Conservation (phyloP, 208 protist genomes). For the Trypanosoma theileri region DNA sequence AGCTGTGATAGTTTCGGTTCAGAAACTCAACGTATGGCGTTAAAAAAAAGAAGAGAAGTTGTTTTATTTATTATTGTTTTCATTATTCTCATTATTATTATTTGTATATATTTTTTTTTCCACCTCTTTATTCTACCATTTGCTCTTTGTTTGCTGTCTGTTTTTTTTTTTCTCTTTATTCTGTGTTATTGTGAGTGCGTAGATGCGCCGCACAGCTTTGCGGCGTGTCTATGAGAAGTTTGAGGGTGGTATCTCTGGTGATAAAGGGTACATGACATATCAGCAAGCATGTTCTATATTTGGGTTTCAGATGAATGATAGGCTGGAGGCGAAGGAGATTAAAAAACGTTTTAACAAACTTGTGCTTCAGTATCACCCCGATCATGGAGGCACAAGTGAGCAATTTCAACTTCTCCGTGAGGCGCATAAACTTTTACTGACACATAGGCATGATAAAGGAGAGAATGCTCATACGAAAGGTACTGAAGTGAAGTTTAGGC, state of each 20-base stretch:
- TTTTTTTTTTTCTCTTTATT: constrained; percentile 10
- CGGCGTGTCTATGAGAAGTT: constrained; percentile 33
- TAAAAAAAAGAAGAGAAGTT: constrained; percentile 15
- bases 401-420: constrained; percentile 83
- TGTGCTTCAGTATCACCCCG: constrained; percentile 76
- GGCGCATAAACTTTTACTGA: constrained; percentile 79
- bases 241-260: constrained; percentile 62
- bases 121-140: constrained; percentile 1
- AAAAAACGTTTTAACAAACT: constrained; percentile 82
- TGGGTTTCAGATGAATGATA: constrained; percentile 80
- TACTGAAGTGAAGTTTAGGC: constrained; percentile 64
- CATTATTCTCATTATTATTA: neutral
- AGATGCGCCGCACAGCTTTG: constrained; percentile 36
- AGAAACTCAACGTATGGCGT: no score
- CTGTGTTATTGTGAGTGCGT: neutral
- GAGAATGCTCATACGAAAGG: constrained; percentile 24
- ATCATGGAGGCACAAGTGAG: constrained; percentile 78
- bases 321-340: constrained; percentile 69
- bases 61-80: neutral
- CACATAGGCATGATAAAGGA: constrained; percentile 80
- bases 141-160: neutral
- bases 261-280: constrained; percentile 85
- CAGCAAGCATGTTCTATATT: constrained; percentile 88
- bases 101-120: constrained; percentile 22
- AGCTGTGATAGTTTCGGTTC: constrained; percentile 5